Percentiles rank a stretch among this genome's conserved stretches.
Conservation (phyloP, 2,329 filamentous ascomycete genomes). For the Coniochaeta sp. region DNA sequence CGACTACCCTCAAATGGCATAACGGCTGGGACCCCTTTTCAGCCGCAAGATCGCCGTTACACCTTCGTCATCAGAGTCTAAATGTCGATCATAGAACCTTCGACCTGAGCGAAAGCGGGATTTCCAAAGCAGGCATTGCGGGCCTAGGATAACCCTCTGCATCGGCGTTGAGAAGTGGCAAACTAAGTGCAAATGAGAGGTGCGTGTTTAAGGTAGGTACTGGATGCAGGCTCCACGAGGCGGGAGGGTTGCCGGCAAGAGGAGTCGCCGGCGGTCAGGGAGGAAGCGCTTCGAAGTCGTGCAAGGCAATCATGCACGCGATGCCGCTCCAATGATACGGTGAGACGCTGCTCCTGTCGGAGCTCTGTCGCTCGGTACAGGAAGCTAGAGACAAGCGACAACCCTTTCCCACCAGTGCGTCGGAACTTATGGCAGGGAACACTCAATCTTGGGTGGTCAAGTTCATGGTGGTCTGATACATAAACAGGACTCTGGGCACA, state of each 20-base stretch:
- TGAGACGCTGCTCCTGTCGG: too few species aligned
- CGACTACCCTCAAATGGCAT: slow-evolving; percentile 2
- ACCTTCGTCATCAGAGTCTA: neutral
- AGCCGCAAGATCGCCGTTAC: neutral
- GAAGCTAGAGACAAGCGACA: neutral
- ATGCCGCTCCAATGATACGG: neutral
- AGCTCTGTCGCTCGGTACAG: too few species aligned
- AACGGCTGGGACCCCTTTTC: neutral
- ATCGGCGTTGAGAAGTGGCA: neutral
- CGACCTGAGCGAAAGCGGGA: neutral
- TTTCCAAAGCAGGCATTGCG: neutral
- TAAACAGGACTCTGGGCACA: too few species aligned
- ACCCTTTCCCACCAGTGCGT: neutral
- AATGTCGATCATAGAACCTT: neutral
- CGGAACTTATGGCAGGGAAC: too few species aligned
- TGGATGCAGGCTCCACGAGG: too few species aligned
- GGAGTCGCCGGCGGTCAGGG: too few species aligned
- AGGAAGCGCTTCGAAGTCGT: too few species aligned
- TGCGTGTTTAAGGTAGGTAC: too few species aligned
- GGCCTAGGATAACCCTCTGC: neutral
- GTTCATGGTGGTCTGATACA: too few species aligned
- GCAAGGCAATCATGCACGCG: neutral
- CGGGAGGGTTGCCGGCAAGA: too few species aligned
- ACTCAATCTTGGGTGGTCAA: too few species aligned
- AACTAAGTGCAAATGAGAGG: neutral